Conservation (phyloP, 495 filamentous ascomycete species). For the Physcia stellaris region DNA sequence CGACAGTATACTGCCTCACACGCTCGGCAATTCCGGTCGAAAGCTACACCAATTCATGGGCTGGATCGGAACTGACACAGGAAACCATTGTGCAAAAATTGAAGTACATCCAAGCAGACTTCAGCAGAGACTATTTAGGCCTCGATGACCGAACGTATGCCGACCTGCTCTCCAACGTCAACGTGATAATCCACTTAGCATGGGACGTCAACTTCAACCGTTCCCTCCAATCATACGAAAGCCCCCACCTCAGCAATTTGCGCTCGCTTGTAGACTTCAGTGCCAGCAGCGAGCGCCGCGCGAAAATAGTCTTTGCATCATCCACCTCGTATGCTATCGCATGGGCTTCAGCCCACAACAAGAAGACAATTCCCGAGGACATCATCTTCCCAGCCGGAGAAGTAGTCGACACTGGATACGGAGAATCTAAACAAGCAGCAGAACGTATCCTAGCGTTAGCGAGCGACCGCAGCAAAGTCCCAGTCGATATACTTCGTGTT, state of each 20-base stretch:
- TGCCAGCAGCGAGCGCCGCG: constrained; percentile 20
- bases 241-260: constrained; percentile 24
- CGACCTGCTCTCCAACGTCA: constrained; percentile 8
- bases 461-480: constrained; percentile 22
- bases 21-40: too few species aligned
- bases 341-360: constrained; percentile 16
- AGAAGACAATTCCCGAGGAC: constrained; percentile 18
- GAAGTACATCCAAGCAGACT: constrained; percentile 13
- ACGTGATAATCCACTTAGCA: constrained; percentile 29
- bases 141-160: constrained; percentile 11
- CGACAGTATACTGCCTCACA: constrained; percentile 21
- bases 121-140: constrained; percentile 11
- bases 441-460: constrained; percentile 37
- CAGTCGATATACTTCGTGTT: constrained; percentile 34
- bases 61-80: too few species aligned
- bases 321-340: constrained; percentile 30
- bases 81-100: constrained; percentile 2
- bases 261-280: constrained; percentile 40
- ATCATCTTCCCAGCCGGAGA: too few species aligned
- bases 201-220: constrained; percentile 35
- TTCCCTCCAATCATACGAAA: constrained; percentile 20
- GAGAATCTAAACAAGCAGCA: constrained; percentile 18
- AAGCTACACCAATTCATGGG: too few species aligned
- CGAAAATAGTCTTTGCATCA: constrained; percentile 41
- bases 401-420: constrained; percentile 30